Evolutionary conservation across 257 asterid species (phyloP).

Genomic region (Nicotiana tomentosiformis): DNA sequence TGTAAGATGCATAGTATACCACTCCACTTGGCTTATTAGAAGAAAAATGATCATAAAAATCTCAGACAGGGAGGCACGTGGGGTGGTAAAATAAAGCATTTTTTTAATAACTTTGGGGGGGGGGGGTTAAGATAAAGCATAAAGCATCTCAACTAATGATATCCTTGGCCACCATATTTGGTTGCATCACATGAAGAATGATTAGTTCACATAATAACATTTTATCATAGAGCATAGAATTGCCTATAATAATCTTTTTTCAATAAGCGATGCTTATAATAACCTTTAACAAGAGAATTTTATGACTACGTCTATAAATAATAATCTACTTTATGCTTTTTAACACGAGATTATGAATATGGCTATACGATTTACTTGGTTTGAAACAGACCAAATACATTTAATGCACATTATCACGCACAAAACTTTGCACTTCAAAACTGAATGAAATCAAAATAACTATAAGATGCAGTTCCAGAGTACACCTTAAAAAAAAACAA

Average conservation of each 20-base stretch:
- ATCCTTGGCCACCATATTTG: not conserved
- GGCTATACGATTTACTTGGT: not conserved
- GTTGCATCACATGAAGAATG: not conserved
- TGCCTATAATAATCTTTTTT: not conserved
- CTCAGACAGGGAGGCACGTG: not conserved
- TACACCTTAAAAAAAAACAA: not conserved
- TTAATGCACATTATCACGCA: not conserved
- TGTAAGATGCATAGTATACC: not conserved
- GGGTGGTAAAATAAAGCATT: no score
- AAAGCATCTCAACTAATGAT: not conserved
- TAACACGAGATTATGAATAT: not conserved
- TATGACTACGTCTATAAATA: not conserved
- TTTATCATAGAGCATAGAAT: not conserved
- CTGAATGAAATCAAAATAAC: not conserved
- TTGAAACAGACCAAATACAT: not conserved
- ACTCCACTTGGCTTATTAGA: not conserved
- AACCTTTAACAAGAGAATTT: not conserved
- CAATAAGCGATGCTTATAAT: not conserved
- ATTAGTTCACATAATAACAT: not conserved
- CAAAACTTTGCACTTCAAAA: not conserved
- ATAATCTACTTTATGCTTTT: not conserved
- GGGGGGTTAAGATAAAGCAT: not conserved
- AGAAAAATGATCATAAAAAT: not conserved
- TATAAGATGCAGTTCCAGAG: not conserved
- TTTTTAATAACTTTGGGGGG: no score